Evolutionary conservation across 2,329 filamentous ascomycete species (phyloP), one percentile per base, ranked within the genome.

Genomic region (Fusarium citri): DNA sequence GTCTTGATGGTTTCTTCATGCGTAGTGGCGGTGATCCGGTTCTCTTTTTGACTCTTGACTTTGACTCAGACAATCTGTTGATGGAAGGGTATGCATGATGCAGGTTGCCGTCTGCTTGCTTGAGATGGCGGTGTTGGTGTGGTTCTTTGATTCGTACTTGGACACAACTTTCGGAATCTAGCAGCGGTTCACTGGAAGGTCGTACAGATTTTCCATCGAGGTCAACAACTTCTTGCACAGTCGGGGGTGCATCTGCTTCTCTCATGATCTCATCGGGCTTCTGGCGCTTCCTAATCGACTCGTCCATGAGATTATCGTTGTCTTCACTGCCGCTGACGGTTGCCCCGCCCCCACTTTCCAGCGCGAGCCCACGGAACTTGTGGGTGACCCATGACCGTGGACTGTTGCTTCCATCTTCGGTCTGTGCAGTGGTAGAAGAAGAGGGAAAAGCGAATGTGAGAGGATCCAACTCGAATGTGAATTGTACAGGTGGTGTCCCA

Each of bases 331-430:
- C 64, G 56, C 64, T 67, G 62, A 74, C 71, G 57, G 76, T 69
- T 62, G 69, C 83, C 82, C 83, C 84, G 78, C 81, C 84, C 80
- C 83, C 84, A 75, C 78, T 74, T 71, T 75, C 79, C 57, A 88
- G 77, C 16, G 80, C 83, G 53, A 88, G 81, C 59, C 85, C 83
- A 53, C 82, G 81, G 77, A 89, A 87, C 72, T 81, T 81, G 74
- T 85, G 83, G 41, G 83, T 84, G 42, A 88, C 85, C 56, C 78
- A 83, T 43, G 84, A 83, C 56, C 83, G 81, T n/a, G 87, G 86
- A 67, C 87, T 88, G 68, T 78, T 81, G 73, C 79, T 83, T 61
- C 85, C 86, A 53, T 86, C 85, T 30, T 85, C 82, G 42, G 77
- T 65, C 28, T 65, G 60, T 28, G 74, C 57, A 37, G 77, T 61